Evolutionary conservation across 2,329 filamentous ascomycete species (phyloP).

Genomic region (Claviceps sp.): DNA sequence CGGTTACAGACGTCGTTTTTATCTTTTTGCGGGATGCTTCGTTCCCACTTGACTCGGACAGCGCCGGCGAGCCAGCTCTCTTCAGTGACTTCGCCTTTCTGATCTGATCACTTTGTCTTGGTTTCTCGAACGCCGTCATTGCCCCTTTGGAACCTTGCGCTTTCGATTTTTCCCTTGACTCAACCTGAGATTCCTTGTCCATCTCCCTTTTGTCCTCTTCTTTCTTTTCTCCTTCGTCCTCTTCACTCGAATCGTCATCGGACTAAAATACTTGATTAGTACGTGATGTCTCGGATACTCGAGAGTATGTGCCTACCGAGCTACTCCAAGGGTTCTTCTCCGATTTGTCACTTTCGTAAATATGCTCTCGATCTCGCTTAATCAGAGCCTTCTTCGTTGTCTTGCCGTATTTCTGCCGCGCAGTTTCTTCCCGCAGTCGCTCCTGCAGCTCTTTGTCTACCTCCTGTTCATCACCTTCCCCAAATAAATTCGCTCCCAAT

Average conservation of each 20-base stretch:
- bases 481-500: slow-evolving; percentile 75
- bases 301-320: slow-evolving; percentile 17
- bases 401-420: slow-evolving; percentile 60
- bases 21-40: slow-evolving; percentile 73
- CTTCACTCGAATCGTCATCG: slow-evolving; percentile 31
- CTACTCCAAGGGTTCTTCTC: slow-evolving; percentile 29
- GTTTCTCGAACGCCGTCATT: slow-evolving; percentile 39
- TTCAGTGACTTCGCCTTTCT: slow-evolving; percentile 57
- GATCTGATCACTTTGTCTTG: slow-evolving; percentile 20
- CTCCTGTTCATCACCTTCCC: slow-evolving; percentile 52
- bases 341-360: slow-evolving; percentile 62
- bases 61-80: slow-evolving; percentile 71
- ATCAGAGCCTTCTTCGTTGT: slow-evolving; percentile 66
- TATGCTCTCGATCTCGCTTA: slow-evolving; percentile 73
- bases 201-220: slow-evolving; percentile 51
- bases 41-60: slow-evolving; percentile 84
- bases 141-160: slow-evolving; percentile 56
- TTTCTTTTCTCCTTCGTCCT: slow-evolving; percentile 28
- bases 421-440: slow-evolving; percentile 52
- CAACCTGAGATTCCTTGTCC: slow-evolving; percentile 42
- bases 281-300: no score
- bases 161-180: slow-evolving; percentile 34
- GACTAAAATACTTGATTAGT: slow-evolving; percentile 24
- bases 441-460: slow-evolving; percentile 64
- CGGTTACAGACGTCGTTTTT: slow-evolving; percentile 45